phyloP scores from a whole-genome alignment of 1,139 yeast species.

The Saccharomycopsis hybrid region DNA sequence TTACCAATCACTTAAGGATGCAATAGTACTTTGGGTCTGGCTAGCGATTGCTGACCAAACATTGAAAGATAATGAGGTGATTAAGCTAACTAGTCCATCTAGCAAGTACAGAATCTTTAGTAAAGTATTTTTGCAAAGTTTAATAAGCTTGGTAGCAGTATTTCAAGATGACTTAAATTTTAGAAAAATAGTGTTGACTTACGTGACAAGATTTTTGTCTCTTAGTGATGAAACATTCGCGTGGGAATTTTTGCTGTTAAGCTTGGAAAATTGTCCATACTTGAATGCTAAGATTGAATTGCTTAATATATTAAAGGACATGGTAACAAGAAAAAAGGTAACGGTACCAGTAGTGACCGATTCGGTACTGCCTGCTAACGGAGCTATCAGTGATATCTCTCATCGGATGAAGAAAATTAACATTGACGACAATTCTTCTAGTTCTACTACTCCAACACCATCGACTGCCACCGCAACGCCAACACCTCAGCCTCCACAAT shows the following conservation, averaged over 20 bases:
- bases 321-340: constrained; percentile 35
- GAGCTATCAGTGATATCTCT: background rate
- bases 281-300: constrained; percentile 51
- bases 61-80: constrained; percentile 22
- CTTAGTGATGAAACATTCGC: constrained; percentile 49
- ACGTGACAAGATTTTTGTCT: constrained; percentile 51
- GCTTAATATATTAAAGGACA: constrained; percentile 61
- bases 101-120: constrained; percentile 19
- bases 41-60: constrained; percentile 32
- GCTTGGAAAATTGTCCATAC: constrained; percentile 65
- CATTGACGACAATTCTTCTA: background rate
- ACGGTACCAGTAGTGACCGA: constrained; percentile 15
- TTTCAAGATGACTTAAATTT: background rate
- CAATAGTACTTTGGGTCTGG: constrained; percentile 38
- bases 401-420: constrained; percentile 7
- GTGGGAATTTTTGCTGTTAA: constrained; percentile 57
- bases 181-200: constrained; percentile 33
- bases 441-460: background rate
- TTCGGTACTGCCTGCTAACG: background rate
- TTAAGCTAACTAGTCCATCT: constrained; percentile 19
- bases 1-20: constrained; percentile 33
- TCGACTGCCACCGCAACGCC: background rate
- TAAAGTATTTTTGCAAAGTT: constrained; percentile 33
- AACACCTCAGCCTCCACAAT: constrained; percentile 4
- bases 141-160: constrained; percentile 26